phyloP scores from a whole-genome alignment of 2,329 filamentous ascomycete genomes.

The Stylonectria norvegica region DNA sequence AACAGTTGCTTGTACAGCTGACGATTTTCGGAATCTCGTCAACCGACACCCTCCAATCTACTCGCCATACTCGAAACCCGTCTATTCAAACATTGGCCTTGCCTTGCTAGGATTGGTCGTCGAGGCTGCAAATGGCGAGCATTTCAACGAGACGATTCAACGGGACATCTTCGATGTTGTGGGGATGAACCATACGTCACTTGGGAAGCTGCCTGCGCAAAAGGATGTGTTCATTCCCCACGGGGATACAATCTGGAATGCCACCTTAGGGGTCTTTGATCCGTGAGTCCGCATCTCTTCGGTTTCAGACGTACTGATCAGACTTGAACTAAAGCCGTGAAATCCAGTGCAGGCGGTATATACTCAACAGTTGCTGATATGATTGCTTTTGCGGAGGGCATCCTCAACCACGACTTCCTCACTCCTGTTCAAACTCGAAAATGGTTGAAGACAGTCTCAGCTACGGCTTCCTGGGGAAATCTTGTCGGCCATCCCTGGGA shows the following conservation, averaged over 20 bases:
- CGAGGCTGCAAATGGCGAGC: slow-evolving; percentile 40
- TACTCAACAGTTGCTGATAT: slow-evolving; percentile 43
- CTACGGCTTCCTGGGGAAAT: slow-evolving; percentile 35
- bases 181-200: slow-evolving; percentile 39
- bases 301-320: not conserved
- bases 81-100: slow-evolving; percentile 49
- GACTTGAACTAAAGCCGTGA: too few relatives aligned
- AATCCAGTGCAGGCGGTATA: slow-evolving; percentile 37
- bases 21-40: slow-evolving; percentile 28
- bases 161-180: slow-evolving; percentile 40
- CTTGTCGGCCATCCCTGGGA: slow-evolving; percentile 47
- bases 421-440: slow-evolving; percentile 36
- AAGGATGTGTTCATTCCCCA: slow-evolving; percentile 35
- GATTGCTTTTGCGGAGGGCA: slow-evolving; percentile 38
- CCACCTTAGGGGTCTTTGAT: slow-evolving; percentile 32
- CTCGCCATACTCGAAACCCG: slow-evolving; percentile 40
- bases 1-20: slow-evolving; percentile 28
- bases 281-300: slow-evolving; percentile 25
- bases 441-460: slow-evolving; percentile 44
- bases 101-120: slow-evolving; percentile 44
- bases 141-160: slow-evolving; percentile 38
- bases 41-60: slow-evolving; percentile 37
- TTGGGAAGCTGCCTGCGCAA: slow-evolving; percentile 30
- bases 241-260: slow-evolving; percentile 33
- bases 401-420: slow-evolving; percentile 42